Conservation (phyloP, 257 asterid genomes). For the Nicotiana benthamiana region DNA sequence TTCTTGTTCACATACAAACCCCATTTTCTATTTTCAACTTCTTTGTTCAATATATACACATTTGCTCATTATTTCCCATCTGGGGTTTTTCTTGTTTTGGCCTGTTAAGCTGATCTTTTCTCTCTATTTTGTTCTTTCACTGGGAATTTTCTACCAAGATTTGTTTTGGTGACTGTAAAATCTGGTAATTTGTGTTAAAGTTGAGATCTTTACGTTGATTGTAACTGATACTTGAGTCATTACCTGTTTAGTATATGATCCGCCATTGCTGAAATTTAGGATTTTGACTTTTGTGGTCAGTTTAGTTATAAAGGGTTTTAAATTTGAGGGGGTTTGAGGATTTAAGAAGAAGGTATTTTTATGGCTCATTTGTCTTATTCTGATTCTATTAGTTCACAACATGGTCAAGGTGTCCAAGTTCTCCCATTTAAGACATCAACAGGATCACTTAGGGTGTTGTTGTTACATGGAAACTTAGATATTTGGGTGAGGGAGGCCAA, state of each 20-base stretch:
- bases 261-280: not conserved
- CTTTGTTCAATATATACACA: not conserved
- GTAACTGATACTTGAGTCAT: not conserved
- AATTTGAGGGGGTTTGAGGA: not conserved
- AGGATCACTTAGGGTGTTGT: constrained; percentile 33
- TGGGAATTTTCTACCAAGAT: not conserved
- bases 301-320: not conserved
- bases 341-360: not conserved
- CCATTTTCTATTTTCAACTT: constrained; percentile 1
- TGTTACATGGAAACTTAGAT: constrained; percentile 83
- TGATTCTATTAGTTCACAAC: constrained; percentile 45
- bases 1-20: not conserved
- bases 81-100: not conserved
- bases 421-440: constrained; percentile 66
- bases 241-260: not conserved
- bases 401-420: constrained; percentile 52
- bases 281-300: constrained; percentile 10
- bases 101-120: not conserved
- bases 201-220: not conserved
- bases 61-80: constrained; percentile 6
- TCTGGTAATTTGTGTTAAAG: not conserved
- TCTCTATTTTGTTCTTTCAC: not conserved
- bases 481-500: constrained; percentile 66
- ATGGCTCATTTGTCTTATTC: constrained; percentile 46
- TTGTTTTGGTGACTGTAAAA: not conserved